These are phyloP conservation scores for Hawksworthiomyces lignivorus DNA, from an alignment of 2,329 filamentous ascomycete species.

Conservation along the genomic window DNA sequence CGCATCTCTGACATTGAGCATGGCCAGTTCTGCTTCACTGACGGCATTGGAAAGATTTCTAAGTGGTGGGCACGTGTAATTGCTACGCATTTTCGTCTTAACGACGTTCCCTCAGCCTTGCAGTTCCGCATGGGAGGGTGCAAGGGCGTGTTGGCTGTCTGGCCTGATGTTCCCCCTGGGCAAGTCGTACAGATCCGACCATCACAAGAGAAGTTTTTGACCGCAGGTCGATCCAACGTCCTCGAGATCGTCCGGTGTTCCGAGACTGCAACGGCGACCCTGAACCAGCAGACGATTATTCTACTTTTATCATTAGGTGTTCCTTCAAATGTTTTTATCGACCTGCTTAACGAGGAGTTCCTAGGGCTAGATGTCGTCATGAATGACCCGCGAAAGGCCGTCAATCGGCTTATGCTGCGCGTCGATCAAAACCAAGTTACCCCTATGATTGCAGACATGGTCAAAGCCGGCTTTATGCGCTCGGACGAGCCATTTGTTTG, in stretches of 20 bases:
- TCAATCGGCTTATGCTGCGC: conserved; percentile 61
- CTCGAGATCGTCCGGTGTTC: conserved; percentile 84
- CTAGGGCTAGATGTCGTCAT: conserved; percentile 62
- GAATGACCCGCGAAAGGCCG: conserved; percentile 53
- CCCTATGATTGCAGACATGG: conserved; percentile 64
- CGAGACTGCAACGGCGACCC: conserved; percentile 63
- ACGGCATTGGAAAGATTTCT: conserved; percentile 93
- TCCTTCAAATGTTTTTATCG: conserved; percentile 54
- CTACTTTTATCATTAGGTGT: conserved; percentile 78
- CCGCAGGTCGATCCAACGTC: conserved; percentile 52
- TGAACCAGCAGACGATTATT: conserved; percentile 85
- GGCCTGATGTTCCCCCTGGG: conserved; percentile 49
- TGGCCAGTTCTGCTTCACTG: conserved; percentile 69
- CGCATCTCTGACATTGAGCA: conserved; percentile 62
- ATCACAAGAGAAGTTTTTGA: conserved; percentile 77
- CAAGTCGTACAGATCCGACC: conserved; percentile 69
- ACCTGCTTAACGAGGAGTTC: conserved; percentile 62
- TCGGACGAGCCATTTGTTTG: conserved; percentile 70
- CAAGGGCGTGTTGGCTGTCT: conserved; percentile 80
- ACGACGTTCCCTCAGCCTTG: conserved; percentile 66
- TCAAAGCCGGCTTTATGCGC: conserved; percentile 71
- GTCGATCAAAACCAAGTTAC: conserved; percentile 83
- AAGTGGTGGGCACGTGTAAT: conserved; percentile 66
- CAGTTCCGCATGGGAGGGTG: conserved; percentile 90
- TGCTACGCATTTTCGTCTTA: conserved; percentile 58